phyloP scores from a whole-genome alignment of 2,329 filamentous ascomycete species.

The Fusarium sp. region DNA sequence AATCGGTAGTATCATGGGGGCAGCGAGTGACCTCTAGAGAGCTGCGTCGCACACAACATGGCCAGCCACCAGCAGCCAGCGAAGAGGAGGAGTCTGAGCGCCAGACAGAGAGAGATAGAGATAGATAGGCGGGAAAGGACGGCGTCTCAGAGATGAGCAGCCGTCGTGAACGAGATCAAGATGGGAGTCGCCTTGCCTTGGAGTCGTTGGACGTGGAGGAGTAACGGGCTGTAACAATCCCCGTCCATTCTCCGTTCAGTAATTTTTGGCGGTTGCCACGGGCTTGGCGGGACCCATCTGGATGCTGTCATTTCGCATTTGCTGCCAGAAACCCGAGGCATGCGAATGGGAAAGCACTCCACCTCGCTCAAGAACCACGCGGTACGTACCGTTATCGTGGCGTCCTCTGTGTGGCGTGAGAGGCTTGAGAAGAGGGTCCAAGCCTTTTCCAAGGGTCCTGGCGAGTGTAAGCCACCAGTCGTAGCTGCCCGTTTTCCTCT shows the following conservation, averaged over 20 bases:
- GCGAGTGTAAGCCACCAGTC: constrained; percentile 17
- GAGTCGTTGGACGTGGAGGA: constrained; percentile 4
- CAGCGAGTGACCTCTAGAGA: constrained; percentile 36
- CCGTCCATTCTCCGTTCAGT: constrained; percentile 1
- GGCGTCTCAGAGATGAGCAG: constrained; percentile 25
- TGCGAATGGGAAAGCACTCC: constrained; percentile 12
- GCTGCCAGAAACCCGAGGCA: constrained; percentile 24
- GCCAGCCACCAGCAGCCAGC: constrained; percentile 32
- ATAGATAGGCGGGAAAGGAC: constrained; percentile 6
- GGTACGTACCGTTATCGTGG: constrained; percentile 9
- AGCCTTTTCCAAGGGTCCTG: background rate
- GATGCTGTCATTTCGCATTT: constrained; percentile 47
- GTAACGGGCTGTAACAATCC: background rate
- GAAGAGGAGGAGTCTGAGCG: background rate
- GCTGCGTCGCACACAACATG: constrained; percentile 38
- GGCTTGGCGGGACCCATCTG: constrained; percentile 36
- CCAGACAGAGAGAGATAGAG: background rate
- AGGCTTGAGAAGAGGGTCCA: background rate
- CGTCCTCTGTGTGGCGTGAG: constrained; percentile 7
- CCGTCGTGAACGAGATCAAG: background rate
- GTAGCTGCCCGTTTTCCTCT: background rate
- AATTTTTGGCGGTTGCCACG: constrained; percentile 35
- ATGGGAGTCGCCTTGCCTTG: background rate
- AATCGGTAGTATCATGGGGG: constrained; percentile 42
- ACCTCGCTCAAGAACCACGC: constrained; percentile 8